Percentiles rank a stretch among this genome's conserved stretches.
Conservation (phyloP, 768 basidiomycete species). For the Tylopilus sp. region DNA sequence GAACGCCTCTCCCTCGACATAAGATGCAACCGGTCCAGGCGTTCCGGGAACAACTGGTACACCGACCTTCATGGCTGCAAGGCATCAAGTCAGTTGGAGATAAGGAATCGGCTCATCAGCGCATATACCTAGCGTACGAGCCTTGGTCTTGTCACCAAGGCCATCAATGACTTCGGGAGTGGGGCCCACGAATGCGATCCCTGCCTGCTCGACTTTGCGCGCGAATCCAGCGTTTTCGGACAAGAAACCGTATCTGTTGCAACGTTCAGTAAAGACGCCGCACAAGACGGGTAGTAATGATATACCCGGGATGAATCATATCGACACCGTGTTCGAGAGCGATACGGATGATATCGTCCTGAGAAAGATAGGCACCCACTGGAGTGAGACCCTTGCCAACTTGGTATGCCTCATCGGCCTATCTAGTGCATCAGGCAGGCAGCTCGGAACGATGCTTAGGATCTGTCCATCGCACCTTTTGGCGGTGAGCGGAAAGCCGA, state of each 20-base stretch:
- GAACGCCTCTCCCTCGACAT: conserved; percentile 80
- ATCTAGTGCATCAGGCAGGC: conserved; percentile 8
- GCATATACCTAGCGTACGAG: conserved; percentile 72
- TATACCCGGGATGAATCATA: conserved; percentile 97
- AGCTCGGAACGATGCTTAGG: conserved; percentile 28
- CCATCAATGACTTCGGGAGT: conserved; percentile 95
- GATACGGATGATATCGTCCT: conserved; percentile 94
- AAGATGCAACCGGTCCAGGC: conserved; percentile 84
- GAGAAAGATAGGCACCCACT: conserved; percentile 94
- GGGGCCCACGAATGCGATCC: conserved; percentile 95
- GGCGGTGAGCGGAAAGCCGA: conserved; percentile 93
- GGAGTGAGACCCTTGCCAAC: conserved; percentile 96
- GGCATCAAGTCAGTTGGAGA: conserved; percentile 2
- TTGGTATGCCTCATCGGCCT: conserved; percentile 99
- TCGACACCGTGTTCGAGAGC: conserved; percentile 98
- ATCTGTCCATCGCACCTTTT: conserved; percentile 67
- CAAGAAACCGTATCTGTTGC: conserved; percentile 86
- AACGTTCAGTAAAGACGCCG: conserved; percentile 2
- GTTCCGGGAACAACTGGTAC: conserved; percentile 99
- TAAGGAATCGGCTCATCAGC: background rate
- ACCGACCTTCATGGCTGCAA: conserved; percentile 76
- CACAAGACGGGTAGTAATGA: conserved; percentile 10
- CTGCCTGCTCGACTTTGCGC: conserved; percentile 96
- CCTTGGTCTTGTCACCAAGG: conserved; percentile 98
- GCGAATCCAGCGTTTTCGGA: conserved; percentile 97